phyloP scores from a whole-genome alignment of 768 basidiomycete genomes.

The Russula emetica region DNA sequence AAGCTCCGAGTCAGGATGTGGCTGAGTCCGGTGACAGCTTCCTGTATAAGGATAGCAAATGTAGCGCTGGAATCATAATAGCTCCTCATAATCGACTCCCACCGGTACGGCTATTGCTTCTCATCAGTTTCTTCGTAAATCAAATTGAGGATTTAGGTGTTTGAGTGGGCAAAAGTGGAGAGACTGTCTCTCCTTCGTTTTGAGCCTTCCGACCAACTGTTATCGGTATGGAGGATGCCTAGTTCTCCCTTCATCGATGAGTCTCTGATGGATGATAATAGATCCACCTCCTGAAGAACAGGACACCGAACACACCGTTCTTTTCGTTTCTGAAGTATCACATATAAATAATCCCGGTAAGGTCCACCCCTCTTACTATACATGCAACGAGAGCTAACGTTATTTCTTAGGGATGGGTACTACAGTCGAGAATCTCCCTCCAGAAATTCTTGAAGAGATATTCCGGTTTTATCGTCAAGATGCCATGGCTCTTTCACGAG shows the following conservation, averaged over 20 bases:
- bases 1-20: not conserved
- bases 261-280: not conserved
- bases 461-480: not conserved
- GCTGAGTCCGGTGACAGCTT: not conserved
- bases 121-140: not conserved
- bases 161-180: not conserved
- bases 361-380: not conserved
- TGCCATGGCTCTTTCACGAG: not conserved
- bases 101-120: not conserved
- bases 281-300: not conserved
- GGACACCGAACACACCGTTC: not conserved
- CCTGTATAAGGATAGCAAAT: not conserved
- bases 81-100: not conserved
- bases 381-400: not conserved
- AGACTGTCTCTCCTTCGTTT: not conserved
- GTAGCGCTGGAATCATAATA: not conserved
- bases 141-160: not conserved
- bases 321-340: not conserved
- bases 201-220: no score
- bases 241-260: not conserved
- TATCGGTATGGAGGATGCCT: not conserved
- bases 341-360: not conserved
- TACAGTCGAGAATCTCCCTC: not conserved
- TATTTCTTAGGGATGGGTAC: not conserved
- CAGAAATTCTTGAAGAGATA: not conserved